These are phyloP conservation scores for Guadua angustifolia DNA, from an alignment of 176 grass and related monocot genomes.

Conservation along the genomic window DNA sequence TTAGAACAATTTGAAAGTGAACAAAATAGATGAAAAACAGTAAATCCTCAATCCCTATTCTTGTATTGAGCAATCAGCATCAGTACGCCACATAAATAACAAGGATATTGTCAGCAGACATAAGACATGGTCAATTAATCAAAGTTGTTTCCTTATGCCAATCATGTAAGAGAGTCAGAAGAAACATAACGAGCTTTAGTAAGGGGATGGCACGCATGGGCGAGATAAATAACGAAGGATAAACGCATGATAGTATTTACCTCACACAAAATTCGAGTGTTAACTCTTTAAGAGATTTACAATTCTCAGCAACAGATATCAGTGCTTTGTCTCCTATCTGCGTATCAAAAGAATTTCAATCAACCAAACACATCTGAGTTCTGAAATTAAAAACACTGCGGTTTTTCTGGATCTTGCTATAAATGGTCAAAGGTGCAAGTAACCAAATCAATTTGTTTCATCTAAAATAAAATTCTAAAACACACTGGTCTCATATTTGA, in stretches of 20 bases:
- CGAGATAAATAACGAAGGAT: neutral
- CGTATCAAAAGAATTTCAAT: conserved; percentile 40
- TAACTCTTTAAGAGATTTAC: conserved; percentile 71
- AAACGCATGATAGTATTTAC: conserved; percentile 45
- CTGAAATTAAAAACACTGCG: conserved; percentile 12
- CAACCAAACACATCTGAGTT: neutral
- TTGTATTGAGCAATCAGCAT: neutral
- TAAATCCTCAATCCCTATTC: neutral
- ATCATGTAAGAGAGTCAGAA: neutral
- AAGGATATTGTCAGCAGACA: neutral
- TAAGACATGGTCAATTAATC: neutral
- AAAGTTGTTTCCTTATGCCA: neutral
- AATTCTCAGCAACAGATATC: conserved; percentile 75
- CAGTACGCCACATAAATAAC: conserved; percentile 5
- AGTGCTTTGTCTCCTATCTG: conserved; percentile 81
- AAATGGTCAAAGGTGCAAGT: neutral
- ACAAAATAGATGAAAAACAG: neutral
- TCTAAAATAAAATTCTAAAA: neutral
- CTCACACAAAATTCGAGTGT: conserved; percentile 78
- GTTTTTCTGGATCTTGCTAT: neutral
- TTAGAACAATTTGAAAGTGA: neutral
- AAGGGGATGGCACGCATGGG: neutral
- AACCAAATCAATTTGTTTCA: conserved; percentile 3
- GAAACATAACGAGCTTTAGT: neutral
- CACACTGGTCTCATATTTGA: conserved; percentile 2